Percentiles rank a stretch among this genome's conserved stretches.
phyloP scores from a whole-genome alignment of 2,329 filamentous ascomycete species.

The Fusarium sp. region DNA sequence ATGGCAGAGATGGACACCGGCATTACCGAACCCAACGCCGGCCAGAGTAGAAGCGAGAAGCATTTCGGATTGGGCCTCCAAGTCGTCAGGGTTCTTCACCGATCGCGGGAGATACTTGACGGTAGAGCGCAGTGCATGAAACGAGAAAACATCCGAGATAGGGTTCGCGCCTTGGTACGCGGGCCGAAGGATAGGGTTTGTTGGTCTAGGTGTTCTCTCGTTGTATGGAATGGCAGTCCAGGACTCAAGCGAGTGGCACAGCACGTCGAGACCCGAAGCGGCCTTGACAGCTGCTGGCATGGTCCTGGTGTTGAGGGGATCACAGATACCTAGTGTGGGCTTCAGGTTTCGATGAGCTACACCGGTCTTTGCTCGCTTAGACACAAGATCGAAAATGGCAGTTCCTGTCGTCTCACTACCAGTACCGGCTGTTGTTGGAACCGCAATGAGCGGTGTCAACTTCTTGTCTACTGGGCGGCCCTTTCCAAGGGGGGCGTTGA shows the following conservation, averaged over 20 bases:
- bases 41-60: conserved; percentile 92
- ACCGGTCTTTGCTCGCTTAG: conserved; percentile 91
- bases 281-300: conserved; percentile 97
- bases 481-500: conserved; percentile 92
- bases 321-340: conserved; percentile 88
- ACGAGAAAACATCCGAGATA: conserved; percentile 95
- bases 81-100: conserved; percentile 87
- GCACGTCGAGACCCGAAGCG: conserved; percentile 89
- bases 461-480: conserved; percentile 79
- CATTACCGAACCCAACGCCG: conserved; percentile 96
- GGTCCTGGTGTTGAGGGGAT: conserved; percentile 89
- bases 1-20: conserved; percentile 85
- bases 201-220: conserved; percentile 83
- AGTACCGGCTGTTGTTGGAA: conserved; percentile 85
- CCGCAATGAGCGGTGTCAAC: conserved; percentile 80
- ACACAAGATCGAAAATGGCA: conserved; percentile 95
- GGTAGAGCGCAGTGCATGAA: conserved; percentile 83
- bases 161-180: conserved; percentile 98
- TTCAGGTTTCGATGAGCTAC: conserved; percentile 96
- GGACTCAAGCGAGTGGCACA: conserved; percentile 94
- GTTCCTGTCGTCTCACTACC: conserved; percentile 97
- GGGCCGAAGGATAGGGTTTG: conserved; percentile 89
- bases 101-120: conserved; percentile 93
- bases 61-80: conserved; percentile 95
- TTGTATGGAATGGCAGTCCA: conserved; percentile 98